These are phyloP conservation scores for Suillus weaverae DNA, from an alignment of 768 basidiomycete species.

Conservation along the genomic window DNA sequence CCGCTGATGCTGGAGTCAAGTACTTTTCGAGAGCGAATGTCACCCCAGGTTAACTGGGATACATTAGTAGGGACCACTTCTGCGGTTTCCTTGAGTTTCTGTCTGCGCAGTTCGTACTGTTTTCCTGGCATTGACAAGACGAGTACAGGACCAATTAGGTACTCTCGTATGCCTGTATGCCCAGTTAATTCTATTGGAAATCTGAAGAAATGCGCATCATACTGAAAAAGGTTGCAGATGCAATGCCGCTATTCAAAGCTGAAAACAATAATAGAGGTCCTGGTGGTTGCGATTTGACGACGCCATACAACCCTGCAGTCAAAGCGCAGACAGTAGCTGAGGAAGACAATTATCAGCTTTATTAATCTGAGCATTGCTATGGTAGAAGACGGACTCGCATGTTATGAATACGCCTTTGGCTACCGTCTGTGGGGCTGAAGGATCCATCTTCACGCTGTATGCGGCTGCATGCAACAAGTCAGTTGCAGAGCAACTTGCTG, in stretches of 20 bases:
- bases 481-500: background rate
- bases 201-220: conserved; percentile 24
- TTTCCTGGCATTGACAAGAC: conserved; percentile 43
- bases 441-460: conserved; percentile 23
- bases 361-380: conserved; percentile 11
- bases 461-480: background rate
- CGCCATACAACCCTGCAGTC: conserved; percentile 43
- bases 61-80: conserved; percentile 17
- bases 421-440: conserved; percentile 42
- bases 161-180: conserved; percentile 69
- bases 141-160: conserved; percentile 65
- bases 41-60: conserved; percentile 41
- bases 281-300: conserved; percentile 48
- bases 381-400: conserved; percentile 75
- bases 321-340: conserved; percentile 59
- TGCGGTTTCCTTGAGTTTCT: conserved; percentile 26
- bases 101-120: conserved; percentile 47
- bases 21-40: conserved; percentile 58
- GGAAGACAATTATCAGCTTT: conserved; percentile 28
- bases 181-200: background rate
- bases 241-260: conserved; percentile 70
- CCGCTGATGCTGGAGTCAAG: conserved; percentile 78
- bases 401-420: conserved; percentile 59
- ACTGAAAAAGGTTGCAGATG: conserved; percentile 81
- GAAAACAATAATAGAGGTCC: conserved; percentile 56